phyloP scores from a whole-genome alignment of 108 stramenopile genomes.

The Epithemia pelagica region DNA sequence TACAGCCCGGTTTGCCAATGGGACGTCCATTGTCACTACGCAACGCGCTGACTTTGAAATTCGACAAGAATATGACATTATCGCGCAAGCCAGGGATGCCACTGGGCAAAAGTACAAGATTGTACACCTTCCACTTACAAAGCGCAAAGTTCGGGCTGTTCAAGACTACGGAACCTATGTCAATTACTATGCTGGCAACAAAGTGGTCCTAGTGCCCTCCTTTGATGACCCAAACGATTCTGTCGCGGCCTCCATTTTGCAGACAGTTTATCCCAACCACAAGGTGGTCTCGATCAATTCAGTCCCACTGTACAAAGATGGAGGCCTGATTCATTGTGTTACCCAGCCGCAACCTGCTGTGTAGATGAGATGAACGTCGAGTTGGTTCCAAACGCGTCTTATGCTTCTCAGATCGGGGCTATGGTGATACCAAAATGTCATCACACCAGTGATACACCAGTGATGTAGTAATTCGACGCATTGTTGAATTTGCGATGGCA shows the following conservation, averaged over 20 bases:
- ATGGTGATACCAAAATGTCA: too few relatives aligned
- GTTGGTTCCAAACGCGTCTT: too few relatives aligned
- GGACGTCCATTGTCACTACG: conserved; percentile 32
- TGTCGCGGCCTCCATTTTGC: conserved; percentile 16
- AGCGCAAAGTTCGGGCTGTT: conserved; percentile 7
- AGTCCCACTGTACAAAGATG: conserved; percentile 23
- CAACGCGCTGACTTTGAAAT: conserved; percentile 20
- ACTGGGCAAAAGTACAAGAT: conserved; percentile 22
- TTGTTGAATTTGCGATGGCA: too few relatives aligned
- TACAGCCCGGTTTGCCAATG: conserved; percentile 35
- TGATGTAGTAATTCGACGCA: too few relatives aligned
- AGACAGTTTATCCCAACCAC: conserved; percentile 16
- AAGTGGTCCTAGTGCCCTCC: conserved; percentile 30
- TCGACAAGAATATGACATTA: conserved; percentile 23
- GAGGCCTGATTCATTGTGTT: conserved; percentile 37
- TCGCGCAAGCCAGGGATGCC: conserved; percentile 25
- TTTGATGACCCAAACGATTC: conserved; percentile 33
- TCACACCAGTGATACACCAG: too few relatives aligned
- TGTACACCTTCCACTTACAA: conserved; percentile 30
- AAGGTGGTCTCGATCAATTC: conserved; percentile 13
- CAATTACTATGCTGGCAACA: conserved; percentile 40
- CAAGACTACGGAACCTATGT: conserved; percentile 30
- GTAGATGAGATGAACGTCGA: neutral
- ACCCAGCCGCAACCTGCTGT: conserved; percentile 33
- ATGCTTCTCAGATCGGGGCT: too few relatives aligned